Conservation (phyloP, 768 basidiomycete species). For the Trametes cinnabarina region DNA sequence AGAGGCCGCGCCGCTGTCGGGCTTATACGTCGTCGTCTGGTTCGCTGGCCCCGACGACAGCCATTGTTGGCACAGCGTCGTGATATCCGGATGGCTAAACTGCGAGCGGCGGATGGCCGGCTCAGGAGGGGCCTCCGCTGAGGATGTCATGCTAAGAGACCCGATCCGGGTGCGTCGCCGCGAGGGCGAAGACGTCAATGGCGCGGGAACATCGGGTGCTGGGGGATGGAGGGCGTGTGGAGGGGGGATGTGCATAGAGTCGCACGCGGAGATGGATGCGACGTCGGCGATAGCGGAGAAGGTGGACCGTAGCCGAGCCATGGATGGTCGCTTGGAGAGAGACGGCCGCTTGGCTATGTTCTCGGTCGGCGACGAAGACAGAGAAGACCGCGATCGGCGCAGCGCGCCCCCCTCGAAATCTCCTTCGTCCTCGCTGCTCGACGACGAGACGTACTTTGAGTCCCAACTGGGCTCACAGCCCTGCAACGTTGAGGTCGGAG, state of each 20-base stretch:
- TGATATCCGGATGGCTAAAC: constrained; percentile 56
- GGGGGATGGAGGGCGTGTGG: not conserved
- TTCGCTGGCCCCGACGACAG: constrained; percentile 56
- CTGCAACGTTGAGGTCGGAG: constrained; percentile 7
- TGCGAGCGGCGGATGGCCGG: constrained; percentile 48
- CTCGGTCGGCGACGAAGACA: not conserved
- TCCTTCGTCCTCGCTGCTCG: constrained; percentile 27
- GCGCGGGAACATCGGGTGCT: constrained; percentile 3
- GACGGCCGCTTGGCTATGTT: not conserved
- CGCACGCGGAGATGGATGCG: constrained; percentile 17
- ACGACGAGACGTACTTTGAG: constrained; percentile 28
- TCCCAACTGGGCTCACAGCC: constrained; percentile 54
- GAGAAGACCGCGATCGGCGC: not conserved
- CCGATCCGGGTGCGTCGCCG: constrained; percentile 19
- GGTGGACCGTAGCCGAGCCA: constrained; percentile 22
- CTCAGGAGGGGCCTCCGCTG: constrained; percentile 40
- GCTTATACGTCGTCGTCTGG: constrained; percentile 48
- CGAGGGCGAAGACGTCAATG: not conserved
- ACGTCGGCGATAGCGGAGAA: constrained; percentile 22
- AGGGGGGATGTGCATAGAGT: constrained; percentile 3
- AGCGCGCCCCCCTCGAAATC: constrained; percentile 17
- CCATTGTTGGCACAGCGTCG: constrained; percentile 61
- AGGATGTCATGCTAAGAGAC: constrained; percentile 35
- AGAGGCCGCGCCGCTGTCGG: constrained; percentile 17
- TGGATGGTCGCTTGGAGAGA: constrained; percentile 6